phyloP scores from a whole-genome alignment of 257 asterid species.

The Henckelia pumila region DNA sequence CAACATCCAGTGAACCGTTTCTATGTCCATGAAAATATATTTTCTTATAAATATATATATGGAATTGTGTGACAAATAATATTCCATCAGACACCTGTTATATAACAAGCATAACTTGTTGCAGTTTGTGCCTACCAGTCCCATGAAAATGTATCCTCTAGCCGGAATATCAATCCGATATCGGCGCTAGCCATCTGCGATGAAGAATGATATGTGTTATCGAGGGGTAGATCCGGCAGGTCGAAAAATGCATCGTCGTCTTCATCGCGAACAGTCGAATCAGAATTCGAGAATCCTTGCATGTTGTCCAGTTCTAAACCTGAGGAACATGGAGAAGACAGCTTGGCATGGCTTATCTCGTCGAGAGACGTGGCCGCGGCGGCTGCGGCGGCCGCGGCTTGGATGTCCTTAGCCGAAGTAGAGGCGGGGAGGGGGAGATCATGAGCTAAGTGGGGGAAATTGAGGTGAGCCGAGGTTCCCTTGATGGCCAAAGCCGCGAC shows the following conservation, averaged over 20 bases:
- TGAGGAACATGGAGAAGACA: constrained; percentile 38
- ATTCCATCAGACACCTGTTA: not conserved
- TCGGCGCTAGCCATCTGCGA: constrained; percentile 68
- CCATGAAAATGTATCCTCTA: constrained; percentile 67
- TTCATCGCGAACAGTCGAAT: constrained; percentile 37
- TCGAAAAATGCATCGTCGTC: constrained; percentile 77
- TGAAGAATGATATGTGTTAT: constrained; percentile 36
- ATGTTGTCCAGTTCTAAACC: constrained; percentile 39
- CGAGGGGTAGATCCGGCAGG: constrained; percentile 67
- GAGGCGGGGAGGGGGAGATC: constrained; percentile 72
- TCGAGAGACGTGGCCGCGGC: constrained; percentile 42
- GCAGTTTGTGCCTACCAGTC: constrained; percentile 32
- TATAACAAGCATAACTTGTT: not conserved
- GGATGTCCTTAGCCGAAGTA: constrained; percentile 71
- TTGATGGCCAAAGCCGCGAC: constrained; percentile 89
- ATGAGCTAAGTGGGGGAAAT: constrained; percentile 68
- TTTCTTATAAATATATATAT: too few species aligned
- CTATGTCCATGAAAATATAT: too few species aligned
- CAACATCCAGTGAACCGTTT: too few species aligned
- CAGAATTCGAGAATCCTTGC: constrained; percentile 41
- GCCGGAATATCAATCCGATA: constrained; percentile 42
- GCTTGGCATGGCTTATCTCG: constrained; percentile 22
- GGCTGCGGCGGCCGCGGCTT: constrained; percentile 78
- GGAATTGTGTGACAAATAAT: too few species aligned
- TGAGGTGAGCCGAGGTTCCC: constrained; percentile 71